phyloP scores from a whole-genome alignment of 106 monocot species.

The Dendrobium chrysotoxum region DNA sequence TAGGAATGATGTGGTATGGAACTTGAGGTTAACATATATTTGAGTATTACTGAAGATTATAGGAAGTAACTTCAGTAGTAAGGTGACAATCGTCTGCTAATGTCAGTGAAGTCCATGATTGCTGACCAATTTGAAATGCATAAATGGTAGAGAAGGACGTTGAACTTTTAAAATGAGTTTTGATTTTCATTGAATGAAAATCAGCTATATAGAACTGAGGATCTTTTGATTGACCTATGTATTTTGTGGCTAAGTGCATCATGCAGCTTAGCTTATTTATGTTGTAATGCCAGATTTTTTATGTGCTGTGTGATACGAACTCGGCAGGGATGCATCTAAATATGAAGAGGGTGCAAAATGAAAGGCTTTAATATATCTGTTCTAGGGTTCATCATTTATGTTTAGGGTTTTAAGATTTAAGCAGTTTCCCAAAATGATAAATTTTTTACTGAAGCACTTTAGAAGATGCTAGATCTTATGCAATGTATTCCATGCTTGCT shows the following conservation, averaged over 20 bases:
- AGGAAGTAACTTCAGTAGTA: background rate
- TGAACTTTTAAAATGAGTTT: background rate
- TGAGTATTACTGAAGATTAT: background rate
- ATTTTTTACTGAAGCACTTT: too few species aligned
- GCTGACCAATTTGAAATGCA: slow-evolving; percentile 1
- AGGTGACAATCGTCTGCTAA: background rate
- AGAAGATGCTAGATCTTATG: too few species aligned
- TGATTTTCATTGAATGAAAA: background rate
- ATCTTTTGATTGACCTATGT: background rate
- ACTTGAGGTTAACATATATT: background rate
- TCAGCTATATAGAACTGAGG: background rate
- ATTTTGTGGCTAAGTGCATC: background rate
- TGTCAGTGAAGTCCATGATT: background rate
- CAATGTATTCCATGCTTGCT: background rate
- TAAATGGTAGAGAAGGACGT: background rate
- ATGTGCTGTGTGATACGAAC: background rate
- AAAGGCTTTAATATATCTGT: background rate
- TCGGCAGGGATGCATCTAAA: background rate
- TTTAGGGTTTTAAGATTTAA: too few species aligned
- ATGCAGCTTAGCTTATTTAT: background rate
- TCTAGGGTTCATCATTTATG: background rate
- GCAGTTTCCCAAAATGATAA: too few species aligned
- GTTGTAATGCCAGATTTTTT: background rate
- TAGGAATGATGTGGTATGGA: background rate
- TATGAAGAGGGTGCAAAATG: background rate